These are phyloP conservation scores for Solanum hybrid DNA, from an alignment of 305 asterid genomes.

Conservation along the genomic window DNA sequence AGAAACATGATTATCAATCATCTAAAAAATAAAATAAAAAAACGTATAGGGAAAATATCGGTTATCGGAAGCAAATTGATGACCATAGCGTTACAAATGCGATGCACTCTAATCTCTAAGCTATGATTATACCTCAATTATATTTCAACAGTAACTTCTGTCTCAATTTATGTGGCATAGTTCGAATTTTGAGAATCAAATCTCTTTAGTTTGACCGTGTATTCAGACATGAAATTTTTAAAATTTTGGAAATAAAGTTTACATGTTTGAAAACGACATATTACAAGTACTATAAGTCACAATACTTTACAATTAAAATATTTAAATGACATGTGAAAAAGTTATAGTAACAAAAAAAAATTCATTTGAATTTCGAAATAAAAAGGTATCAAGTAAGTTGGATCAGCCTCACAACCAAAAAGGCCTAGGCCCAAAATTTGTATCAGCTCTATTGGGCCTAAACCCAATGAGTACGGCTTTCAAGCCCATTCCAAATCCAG, in stretches of 20 bases:
- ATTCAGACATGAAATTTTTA: background rate
- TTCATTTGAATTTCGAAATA: background rate
- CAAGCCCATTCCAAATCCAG: background rate
- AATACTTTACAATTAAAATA: background rate
- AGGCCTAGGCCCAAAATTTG: background rate
- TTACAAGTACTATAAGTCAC: background rate
- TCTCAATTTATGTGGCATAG: background rate
- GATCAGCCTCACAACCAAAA: background rate
- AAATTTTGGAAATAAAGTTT: background rate
- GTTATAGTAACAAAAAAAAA: background rate
- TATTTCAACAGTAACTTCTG: background rate
- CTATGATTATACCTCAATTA: background rate
- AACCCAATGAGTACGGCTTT: background rate
- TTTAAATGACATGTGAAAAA: background rate
- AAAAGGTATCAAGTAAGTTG: background rate
- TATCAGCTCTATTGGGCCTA: background rate
- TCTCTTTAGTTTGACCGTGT: background rate
- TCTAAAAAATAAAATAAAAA: background rate
- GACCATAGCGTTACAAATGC: background rate
- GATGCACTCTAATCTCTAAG: background rate
- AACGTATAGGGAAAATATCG: background rate
- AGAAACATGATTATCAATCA: background rate
- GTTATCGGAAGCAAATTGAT: background rate
- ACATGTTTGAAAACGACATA: background rate
- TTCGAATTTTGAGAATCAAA: background rate